Evolutionary conservation across 2,329 filamentous ascomycete species (phyloP), one percentile per base, ranked within the genome.

Genomic region (Epichloe amarillans): DNA sequence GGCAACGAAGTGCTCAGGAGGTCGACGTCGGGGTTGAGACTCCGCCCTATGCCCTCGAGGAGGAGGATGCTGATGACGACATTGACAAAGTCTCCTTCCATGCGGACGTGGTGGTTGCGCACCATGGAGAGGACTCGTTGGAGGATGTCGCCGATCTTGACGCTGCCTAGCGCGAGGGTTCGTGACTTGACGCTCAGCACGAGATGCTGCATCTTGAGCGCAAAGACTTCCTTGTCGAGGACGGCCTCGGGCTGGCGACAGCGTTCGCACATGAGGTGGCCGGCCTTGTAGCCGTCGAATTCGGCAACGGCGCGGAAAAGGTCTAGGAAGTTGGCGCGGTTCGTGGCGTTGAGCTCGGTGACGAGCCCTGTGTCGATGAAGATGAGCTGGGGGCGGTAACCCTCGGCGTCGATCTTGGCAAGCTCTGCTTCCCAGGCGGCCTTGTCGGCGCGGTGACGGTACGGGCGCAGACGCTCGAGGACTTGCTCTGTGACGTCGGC

Each of bases 51-150:
- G 6, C 93, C 93, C 65, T 98, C 93, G 1, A 98, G 75, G 2
- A 98, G 75, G 36, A 98, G 71, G 49, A 97, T 96, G 53, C 88
- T 95, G 52, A 98, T 84, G 33, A 98, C 91, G 4, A 98, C 93
- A 62, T 98, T 98, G 63, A 98, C 89, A 63, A 97, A 98, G 65
- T 98, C 93, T 8, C 93, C 93, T 67, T 98, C 93, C 47, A 98
- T 77, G 8, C 93, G 79, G 4, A 98, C 93, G 63, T 98, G 93
- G 64, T 98, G 93, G 10, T 75, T 72, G 50, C 93, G 81, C 33
- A 98, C 93, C 89, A 98, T 96, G 53, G 77, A 77, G 43, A 98
- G 73, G 0, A 97, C 93, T 59, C 94, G 80, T 61, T 93, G 89
- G 33, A 98, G 69, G 19, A 98, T 89, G 59, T 98, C 93, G 11